Conservation (phyloP, 2,329 filamentous ascomycete species). For the Penicillium sp. region DNA sequence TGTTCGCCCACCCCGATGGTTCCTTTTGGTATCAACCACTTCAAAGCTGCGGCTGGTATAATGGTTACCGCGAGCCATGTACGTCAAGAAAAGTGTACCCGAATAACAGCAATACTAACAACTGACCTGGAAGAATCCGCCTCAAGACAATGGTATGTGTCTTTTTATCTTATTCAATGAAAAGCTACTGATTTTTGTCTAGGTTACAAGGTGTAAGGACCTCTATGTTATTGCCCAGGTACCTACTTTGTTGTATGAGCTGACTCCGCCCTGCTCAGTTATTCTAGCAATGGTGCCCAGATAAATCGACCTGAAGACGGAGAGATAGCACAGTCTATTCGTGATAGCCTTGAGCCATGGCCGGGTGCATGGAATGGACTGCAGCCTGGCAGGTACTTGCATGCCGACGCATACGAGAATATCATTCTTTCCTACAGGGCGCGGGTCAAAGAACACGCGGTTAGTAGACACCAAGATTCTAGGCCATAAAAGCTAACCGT, state of each 20-base stretch:
- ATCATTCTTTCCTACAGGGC: conserved; percentile 31
- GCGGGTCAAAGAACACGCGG: conserved; percentile 33
- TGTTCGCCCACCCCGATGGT: conserved; percentile 62
- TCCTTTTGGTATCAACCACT: conserved; percentile 58
- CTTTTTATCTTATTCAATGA: background rate
- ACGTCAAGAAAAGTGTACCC: conserved; percentile 17
- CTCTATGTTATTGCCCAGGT: background rate
- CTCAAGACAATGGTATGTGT: conserved; percentile 57
- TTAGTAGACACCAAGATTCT: conserved; percentile 7
- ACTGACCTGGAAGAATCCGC: conserved; percentile 51
- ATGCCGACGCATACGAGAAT: conserved; percentile 27
- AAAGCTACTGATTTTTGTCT: conserved; percentile 12
- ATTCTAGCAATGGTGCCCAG: conserved; percentile 65
- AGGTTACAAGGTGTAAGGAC: conserved; percentile 60
- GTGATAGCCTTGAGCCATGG: conserved; percentile 55
- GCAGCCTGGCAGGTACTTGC: conserved; percentile 43
- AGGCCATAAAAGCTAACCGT: background rate
- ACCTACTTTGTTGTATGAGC: background rate
- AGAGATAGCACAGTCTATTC: conserved; percentile 59
- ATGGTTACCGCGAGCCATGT: conserved; percentile 67
- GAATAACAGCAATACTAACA: conserved; percentile 7
- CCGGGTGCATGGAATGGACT: conserved; percentile 46
- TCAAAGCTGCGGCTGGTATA: conserved; percentile 58
- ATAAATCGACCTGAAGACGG: conserved; percentile 64
- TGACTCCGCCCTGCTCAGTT: conserved; percentile 38